Base-by-base conservation (phyloP, 2,329 filamentous ascomycete species). In the Talaromyces sp. region DNA sequence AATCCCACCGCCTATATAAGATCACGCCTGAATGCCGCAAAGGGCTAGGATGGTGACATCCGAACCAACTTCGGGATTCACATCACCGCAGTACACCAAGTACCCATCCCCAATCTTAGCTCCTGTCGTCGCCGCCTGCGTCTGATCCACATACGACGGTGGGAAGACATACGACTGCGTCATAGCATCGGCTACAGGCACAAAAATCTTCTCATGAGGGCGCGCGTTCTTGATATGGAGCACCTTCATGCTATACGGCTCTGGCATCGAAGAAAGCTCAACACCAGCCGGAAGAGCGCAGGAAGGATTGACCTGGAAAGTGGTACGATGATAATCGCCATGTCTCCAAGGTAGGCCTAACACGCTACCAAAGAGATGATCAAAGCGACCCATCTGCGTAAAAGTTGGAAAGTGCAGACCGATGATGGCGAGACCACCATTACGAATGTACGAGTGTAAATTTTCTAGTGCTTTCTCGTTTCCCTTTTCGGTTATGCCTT, bases 211-310 rank as follows among this genome's bases (percentile, higher is more conserved):
- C 41, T 76, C 72, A 2, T 70, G 24, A 5, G 57, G 63, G 31
- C 54, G 50, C 19, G 71, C 70, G 50, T 70, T 60, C 52, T 69
- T 66, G 35, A 76, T 63, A 66, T 76, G 71, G 9, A 75, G 65
- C 3, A 58, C 72, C 67, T 75, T 75, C 72, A 75, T 73, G 60
- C 65, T 72, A 54, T 70, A 73, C 13, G 65, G 47, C 6, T n/a
- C 47, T 22, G 73, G 71, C 7, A 74, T 60, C 16, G 63, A 66
- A 43, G 54, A 56, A 7, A 22, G 14, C 11, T 19, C 14, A 52
- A 52, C 50, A 14, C 16, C 27, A 10, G 33, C 24, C 19, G 56
- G 56, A 1, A 43, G 37, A 31, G 24, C 11, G 19, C 54, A 58
- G 7, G 37, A 43, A 10, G 56, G 37, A 59, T 59, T 59, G 19